Base-by-base conservation (phyloP, 1,284 basidiomycete species). In the Ganoderma sinense region DNA sequence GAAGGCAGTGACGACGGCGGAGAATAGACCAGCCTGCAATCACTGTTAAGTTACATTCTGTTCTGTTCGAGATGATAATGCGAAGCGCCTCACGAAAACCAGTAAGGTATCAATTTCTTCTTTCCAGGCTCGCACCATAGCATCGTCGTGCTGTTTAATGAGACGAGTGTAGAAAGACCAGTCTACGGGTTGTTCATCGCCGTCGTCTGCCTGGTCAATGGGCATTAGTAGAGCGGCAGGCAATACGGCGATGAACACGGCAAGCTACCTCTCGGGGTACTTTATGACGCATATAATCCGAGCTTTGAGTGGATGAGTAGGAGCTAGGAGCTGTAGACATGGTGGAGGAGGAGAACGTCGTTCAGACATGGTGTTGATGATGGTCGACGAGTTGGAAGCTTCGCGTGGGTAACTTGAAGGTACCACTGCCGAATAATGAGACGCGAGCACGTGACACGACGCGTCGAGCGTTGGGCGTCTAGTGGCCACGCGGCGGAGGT, bases 1-100 rank as follows among this genome's bases (percentile, higher is more conserved):
- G 69, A 77, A 77, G 1, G 76, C 75, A 20, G 76, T 76, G 40
- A 77, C 56, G 16, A 77, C 70, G 0, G 74, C 75, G 11, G 76
- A 77, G 53, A 76, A 77, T 0, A 77, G 62, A 53, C 76, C 75
- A 6, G 76, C 76, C 75, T 77, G 48, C 23, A 26, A 51, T 23
- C n/a, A n/a, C 1, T 51, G 60, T 36, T 36, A 36, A 36, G 45
- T 10, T 31, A 36, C 8, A 18, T 8, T 5, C 13, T 29, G 20
- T 36, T 29, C 23, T 11, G 23, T 41, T n/a, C 18, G 2, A 33
- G n/a, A 10, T 36, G 11, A 53, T 16, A 13, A 2, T 23, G 16
- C 11, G 40, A 3, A 56, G 66, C 14, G 2, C 65, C 74, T 36
- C 64, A 75, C 74, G 45, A 74, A 74, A 8, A 75, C 74, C 3